Base-by-base conservation (phyloP, 1,139 yeast species). In the Trichomonascaceae sp. region DNA sequence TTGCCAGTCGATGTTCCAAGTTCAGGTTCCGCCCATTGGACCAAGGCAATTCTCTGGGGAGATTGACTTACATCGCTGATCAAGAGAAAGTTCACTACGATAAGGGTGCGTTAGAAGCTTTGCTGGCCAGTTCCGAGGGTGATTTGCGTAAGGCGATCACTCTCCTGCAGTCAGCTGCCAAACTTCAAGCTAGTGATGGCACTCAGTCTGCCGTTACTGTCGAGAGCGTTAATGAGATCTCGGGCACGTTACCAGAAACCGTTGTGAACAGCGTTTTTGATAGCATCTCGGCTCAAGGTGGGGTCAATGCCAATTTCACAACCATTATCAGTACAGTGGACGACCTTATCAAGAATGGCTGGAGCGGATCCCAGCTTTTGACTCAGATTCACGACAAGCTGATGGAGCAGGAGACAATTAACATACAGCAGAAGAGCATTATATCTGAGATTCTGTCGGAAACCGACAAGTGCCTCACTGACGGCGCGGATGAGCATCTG, bases 121-220 rank as follows among this genome's bases (percentile, higher is more conserved):
- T 87, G 13, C 62, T 89, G 39, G 61, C 57, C 17, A 73, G 82
- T 3, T 71, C 94, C 13, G 70, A 68, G 32, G 99, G 98, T 37
- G 99, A 92, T 62, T 67, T 92, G 49, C 74, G 99, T 60, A 81
- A 77, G 47, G 94, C 95, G 3, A 87, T 92, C 43, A 92, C 97
- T 1, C 71, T 76, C 40, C 65, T 92, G 33, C 98, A 92, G 56
- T 80, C 94, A 14, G 84, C 95, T 3, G 71, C 93, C 9, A 76
- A 78, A 43, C 59, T 79, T 32, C 40, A 36, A 31, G 46, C 33
- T 26, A 42, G 36, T 5, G 56, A 62, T 6, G 45, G 45, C 15
- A 43, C 33, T 16, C 43, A 47, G 26, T 33, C 43, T 41, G 35
- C 42, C 2, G 65, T 77, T 13, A 60, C 78, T 0, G 56, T 63